These are phyloP conservation scores for Yarrowia deformans DNA, from an alignment of 805 yeast species.

Conservation along the genomic window DNA sequence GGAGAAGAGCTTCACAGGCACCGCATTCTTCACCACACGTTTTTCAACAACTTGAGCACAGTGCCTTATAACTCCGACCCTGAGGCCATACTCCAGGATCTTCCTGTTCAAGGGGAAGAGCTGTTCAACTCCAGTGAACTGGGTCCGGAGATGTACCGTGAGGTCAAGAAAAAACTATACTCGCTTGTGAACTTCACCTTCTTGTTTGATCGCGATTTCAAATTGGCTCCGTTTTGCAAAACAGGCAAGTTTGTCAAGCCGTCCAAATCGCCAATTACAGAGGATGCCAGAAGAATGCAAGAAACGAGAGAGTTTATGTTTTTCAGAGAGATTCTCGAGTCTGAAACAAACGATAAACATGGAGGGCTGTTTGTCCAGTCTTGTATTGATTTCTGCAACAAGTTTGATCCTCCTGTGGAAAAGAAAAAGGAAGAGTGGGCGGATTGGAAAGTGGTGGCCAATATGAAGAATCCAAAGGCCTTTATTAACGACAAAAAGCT, in stretches of 20 bases:
- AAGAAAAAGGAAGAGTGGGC: neutral
- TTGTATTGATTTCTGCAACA: neutral
- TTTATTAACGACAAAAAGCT: neutral
- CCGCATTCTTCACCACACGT: too few species aligned
- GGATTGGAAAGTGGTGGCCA: neutral
- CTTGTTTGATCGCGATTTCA: too few species aligned
- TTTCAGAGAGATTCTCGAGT: neutral
- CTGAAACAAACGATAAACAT: neutral
- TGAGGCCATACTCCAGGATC: too few species aligned
- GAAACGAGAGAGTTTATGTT: neutral
- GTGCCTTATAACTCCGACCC: too few species aligned
- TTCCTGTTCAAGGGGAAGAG: too few species aligned
- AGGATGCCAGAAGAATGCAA: neutral
- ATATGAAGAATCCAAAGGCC: fast-evolving
- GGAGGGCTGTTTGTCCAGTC: neutral
- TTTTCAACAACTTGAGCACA: too few species aligned
- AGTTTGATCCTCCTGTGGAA: neutral
- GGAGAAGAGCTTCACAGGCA: too few species aligned
- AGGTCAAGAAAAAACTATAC: too few species aligned
- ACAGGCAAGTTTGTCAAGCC: neutral
- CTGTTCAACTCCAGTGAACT: too few species aligned
- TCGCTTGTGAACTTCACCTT: too few species aligned
- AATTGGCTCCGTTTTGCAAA: too few species aligned
- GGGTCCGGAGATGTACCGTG: too few species aligned
- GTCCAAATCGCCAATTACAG: neutral